phyloP scores from a whole-genome alignment of 345 rosid genomes.

The Alliaria petiolata region DNA sequence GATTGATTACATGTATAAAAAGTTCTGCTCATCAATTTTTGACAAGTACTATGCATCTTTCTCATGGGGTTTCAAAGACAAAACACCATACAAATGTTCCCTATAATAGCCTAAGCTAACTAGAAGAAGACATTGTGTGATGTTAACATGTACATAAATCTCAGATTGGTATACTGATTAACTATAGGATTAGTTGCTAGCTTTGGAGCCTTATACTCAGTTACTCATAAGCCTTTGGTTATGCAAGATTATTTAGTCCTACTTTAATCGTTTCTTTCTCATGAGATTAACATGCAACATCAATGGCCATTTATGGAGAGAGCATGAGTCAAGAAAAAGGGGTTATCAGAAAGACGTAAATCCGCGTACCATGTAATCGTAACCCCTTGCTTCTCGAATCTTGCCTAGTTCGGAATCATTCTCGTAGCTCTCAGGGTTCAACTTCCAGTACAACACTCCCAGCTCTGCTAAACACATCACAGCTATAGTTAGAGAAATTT shows the following conservation, averaged over 20 bases:
- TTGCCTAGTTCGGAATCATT: slow-evolving; percentile 56
- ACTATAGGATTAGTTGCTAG: neutral
- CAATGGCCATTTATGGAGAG: neutral
- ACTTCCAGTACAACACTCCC: slow-evolving; percentile 78
- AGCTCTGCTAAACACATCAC: slow-evolving; percentile 40
- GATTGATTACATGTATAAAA: neutral
- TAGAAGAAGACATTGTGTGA: neutral
- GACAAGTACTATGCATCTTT: neutral
- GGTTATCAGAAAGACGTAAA: neutral
- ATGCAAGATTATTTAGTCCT: too few species aligned
- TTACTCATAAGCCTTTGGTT: neutral
- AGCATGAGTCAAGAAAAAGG: neutral
- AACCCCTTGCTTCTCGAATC: slow-evolving; percentile 76
- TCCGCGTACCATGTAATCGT: slow-evolving; percentile 68
- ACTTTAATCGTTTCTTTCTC: neutral
- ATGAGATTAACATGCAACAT: neutral
- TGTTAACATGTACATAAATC: neutral
- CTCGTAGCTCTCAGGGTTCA: slow-evolving; percentile 73
- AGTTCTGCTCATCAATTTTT: neutral
- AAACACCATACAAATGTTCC: neutral
- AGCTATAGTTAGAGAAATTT: neutral
- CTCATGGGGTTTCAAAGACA: neutral
- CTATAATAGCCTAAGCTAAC: neutral
- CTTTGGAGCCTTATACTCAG: neutral
- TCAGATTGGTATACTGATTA: neutral